Conservation (phyloP, 2,329 filamentous ascomycete genomes). For the Colletotrichum spaethianum region DNA sequence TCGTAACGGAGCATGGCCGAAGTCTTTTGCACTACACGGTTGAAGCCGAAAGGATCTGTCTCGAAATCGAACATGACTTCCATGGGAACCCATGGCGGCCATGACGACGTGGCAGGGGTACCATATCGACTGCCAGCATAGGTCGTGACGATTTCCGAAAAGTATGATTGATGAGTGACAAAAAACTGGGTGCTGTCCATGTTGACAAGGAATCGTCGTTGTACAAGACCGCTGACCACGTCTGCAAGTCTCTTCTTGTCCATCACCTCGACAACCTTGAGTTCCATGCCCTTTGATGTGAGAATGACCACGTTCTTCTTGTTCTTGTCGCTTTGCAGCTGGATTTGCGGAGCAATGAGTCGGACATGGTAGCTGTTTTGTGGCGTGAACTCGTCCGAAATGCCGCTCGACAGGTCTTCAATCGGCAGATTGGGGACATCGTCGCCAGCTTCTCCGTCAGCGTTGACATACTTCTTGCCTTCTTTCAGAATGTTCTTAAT, state of each 20-base stretch:
- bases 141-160: slow-evolving; percentile 87
- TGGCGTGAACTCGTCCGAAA: slow-evolving; percentile 88
- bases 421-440: slow-evolving; percentile 59
- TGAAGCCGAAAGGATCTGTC: slow-evolving; percentile 96
- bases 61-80: slow-evolving; percentile 99
- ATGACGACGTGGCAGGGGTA: slow-evolving; percentile 84
- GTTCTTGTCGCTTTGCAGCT: slow-evolving; percentile 98
- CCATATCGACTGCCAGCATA: slow-evolving; percentile 97
- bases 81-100: slow-evolving; percentile 98
- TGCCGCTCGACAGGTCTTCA: slow-evolving; percentile 79
- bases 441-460: slow-evolving; percentile 66
- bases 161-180: slow-evolving; percentile 93
- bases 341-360: slow-evolving; percentile 96
- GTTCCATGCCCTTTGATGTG: slow-evolving; percentile 96
- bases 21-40: slow-evolving; percentile 95
- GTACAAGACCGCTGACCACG: slow-evolving; percentile 93
- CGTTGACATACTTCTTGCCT: slow-evolving; percentile 84
- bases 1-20: slow-evolving; percentile 95
- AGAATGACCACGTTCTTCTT: slow-evolving; percentile 96
- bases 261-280: slow-evolving; percentile 97
- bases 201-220: slow-evolving; percentile 91
- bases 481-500: slow-evolving; percentile 90
- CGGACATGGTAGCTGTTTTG: slow-evolving; percentile 96
- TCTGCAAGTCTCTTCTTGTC: slow-evolving; percentile 95
- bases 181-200: slow-evolving; percentile 99